Conservation (phyloP, 345 rosid genomes). For the Salix dunnii region DNA sequence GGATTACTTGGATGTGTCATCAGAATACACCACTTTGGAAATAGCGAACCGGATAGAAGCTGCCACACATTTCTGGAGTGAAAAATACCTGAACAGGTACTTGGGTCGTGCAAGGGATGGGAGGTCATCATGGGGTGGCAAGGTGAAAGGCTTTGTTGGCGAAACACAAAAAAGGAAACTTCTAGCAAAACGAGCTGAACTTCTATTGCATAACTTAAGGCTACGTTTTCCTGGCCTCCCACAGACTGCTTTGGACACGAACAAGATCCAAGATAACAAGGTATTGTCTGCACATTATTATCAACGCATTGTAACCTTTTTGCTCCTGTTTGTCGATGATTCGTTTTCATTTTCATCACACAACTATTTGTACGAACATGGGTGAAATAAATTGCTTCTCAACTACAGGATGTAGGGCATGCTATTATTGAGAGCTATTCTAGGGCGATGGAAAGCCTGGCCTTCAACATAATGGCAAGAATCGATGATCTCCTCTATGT, state of each 20-base stretch:
- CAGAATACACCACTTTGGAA: slow-evolving; percentile 16
- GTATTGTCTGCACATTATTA: background rate
- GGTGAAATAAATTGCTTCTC: background rate
- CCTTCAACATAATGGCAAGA: slow-evolving; percentile 41
- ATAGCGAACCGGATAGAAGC: slow-evolving; percentile 25
- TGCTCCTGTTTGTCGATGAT: background rate
- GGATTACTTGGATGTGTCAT: slow-evolving; percentile 29
- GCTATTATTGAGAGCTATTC: slow-evolving; percentile 52
- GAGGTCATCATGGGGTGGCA: slow-evolving; percentile 19
- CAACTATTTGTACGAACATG: background rate
- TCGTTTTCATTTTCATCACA: background rate
- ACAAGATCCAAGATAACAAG: slow-evolving; percentile 28
- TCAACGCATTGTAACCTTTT: background rate
- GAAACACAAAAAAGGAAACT: slow-evolving; percentile 11
- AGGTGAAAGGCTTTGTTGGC: slow-evolving; percentile 10
- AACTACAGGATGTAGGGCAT: slow-evolving; percentile 46
- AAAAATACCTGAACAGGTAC: slow-evolving; percentile 9
- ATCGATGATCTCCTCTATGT: slow-evolving; percentile 41
- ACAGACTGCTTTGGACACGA: slow-evolving; percentile 21
- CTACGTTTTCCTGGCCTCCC: slow-evolving; percentile 28
- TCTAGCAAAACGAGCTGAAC: slow-evolving; percentile 25
- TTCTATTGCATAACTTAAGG: slow-evolving; percentile 11
- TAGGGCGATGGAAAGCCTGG: slow-evolving; percentile 47
- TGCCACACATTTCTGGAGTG: slow-evolving; percentile 21
- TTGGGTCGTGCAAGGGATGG: background rate